These are phyloP conservation scores for Pontederia paniculata DNA, from an alignment of 176 grass and related monocot species.

Conservation along the genomic window DNA sequence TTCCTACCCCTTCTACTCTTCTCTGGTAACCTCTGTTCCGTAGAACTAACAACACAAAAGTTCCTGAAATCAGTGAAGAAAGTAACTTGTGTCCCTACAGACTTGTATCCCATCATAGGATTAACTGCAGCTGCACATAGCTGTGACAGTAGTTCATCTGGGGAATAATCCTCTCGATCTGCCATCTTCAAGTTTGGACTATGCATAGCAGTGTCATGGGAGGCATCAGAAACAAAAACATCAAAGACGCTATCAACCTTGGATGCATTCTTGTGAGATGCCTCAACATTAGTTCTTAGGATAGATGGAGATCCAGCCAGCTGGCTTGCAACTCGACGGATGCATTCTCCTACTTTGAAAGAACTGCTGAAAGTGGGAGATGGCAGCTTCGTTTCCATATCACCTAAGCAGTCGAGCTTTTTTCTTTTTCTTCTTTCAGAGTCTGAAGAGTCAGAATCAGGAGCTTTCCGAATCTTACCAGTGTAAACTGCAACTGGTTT, in stretches of 20 bases:
- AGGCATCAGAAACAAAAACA: constrained; percentile 60
- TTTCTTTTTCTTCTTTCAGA: constrained; percentile 42
- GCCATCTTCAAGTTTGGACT: constrained; percentile 51
- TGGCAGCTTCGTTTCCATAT: constrained; percentile 31
- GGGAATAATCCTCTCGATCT: constrained; percentile 41
- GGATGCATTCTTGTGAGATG: constrained; percentile 32
- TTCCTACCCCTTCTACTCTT: constrained; percentile 61
- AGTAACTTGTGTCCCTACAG: constrained; percentile 28
- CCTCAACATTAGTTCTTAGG: constrained; percentile 36
- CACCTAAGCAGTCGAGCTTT: constrained; percentile 38
- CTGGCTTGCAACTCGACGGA: constrained; percentile 82
- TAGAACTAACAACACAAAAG: constrained; percentile 46
- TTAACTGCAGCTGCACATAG: constrained; percentile 44
- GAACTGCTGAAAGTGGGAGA: constrained; percentile 48
- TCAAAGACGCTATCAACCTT: constrained; percentile 76
- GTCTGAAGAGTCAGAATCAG: constrained; percentile 34
- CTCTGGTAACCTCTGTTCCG: constrained; percentile 37
- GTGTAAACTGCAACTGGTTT: constrained; percentile 4
- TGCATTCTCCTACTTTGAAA: constrained; percentile 96
- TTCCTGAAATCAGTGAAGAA: constrained; percentile 86
- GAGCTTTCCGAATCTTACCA: constrained; percentile 11
- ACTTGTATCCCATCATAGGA: constrained; percentile 44
- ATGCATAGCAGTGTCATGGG: constrained; percentile 27
- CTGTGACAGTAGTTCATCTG: constrained; percentile 54
- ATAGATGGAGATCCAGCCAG: constrained; percentile 63